A percentile compares a stretch with the other conserved stretches of the same genome.
Evolutionary conservation across 2,329 filamentous ascomycete species (phyloP).

Genomic region (Coniochaeta sp.): DNA sequence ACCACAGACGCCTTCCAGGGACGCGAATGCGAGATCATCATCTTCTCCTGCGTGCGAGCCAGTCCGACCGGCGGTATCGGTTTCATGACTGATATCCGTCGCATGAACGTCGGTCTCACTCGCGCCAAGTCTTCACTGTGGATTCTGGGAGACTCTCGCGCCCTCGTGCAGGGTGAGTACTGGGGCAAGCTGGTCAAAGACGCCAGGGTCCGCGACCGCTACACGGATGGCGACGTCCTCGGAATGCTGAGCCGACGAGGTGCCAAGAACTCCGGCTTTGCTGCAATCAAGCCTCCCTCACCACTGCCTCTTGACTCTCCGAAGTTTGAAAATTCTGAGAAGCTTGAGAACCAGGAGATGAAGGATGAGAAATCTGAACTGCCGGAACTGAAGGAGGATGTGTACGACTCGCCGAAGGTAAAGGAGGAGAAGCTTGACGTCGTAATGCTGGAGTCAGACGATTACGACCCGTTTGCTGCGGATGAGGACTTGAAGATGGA

Average conservation of each 20-base stretch:
- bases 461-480: neutral
- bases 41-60: conserved; percentile 96
- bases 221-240: conserved; percentile 61
- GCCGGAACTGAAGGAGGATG: neutral
- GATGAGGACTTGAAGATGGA: neutral
- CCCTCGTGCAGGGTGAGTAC: conserved; percentile 79
- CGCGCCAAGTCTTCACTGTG: conserved; percentile 94
- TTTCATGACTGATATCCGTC: conserved; percentile 95
- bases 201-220: conserved; percentile 65
- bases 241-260: conserved; percentile 39
- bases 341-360: conserved; percentile 13
- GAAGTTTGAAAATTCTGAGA: conserved; percentile 9
- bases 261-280: conserved; percentile 21
- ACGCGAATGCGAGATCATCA: conserved; percentile 94
- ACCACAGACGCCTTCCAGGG: conserved; percentile 98
- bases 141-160: conserved; percentile 88
- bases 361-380: neutral
- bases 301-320: neutral
- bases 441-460: neutral
- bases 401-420: neutral
- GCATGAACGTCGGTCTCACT: conserved; percentile 98
- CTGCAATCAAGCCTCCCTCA: conserved; percentile 2
- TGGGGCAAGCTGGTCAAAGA: conserved; percentile 85
- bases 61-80: conserved; percentile 90
- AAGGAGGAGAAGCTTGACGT: neutral